Base-by-base conservation (phyloP, 306 rosid genomes). In the Parietaria judaica region DNA sequence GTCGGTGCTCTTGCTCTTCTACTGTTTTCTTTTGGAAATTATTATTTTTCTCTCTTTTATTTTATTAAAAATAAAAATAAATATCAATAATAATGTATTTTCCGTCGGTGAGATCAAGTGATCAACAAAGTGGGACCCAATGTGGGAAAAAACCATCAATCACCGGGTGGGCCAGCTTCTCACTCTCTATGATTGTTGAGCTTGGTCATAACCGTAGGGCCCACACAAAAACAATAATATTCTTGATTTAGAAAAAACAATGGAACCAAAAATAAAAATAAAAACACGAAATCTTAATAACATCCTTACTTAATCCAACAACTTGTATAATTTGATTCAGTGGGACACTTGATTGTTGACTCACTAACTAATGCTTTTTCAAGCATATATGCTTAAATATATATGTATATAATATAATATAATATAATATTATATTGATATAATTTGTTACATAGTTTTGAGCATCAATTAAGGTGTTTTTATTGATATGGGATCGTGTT, bases 1-100 rank as follows among this genome's bases (percentile, higher is more conserved):
- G 95, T 90, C 96, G 97, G 95, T 87, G 79, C 66, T 52, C 62
- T 56, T 39, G 15, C 17, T 56, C 43, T 16, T 16, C 45, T 14
- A 9, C 11, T 7, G 34, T 8, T 63, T 7, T 6, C 11, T 65
- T 16, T 4, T 3, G 6, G n/a, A 3, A 9, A 44, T 39, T 39
- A 8, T 12, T 54, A 44, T 35, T 16, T 17, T 59, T 3, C n/a
- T 0, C 6, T 66, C 6, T 0, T 4, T 15, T 51, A 12, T 50
- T 2, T 12, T 13, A 1, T 4, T 54, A 55, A n/a, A n/a, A n/a
- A n/a, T n/a, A n/a, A n/a, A n/a, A n/a, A 11, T 47, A 49, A 11
- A n/a, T 23, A 56, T 44, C 38, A 0, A 14, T 50, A 36, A 35
- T 31, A n/a, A 35, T 47, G 35, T 53, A 23, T 23, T 71, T 63